Evolutionary conservation across 2,329 filamentous ascomycete genomes (phyloP), one percentile per base, ranked within the genome.

Genomic region (Colletotrichum lindemuthianum): DNA sequence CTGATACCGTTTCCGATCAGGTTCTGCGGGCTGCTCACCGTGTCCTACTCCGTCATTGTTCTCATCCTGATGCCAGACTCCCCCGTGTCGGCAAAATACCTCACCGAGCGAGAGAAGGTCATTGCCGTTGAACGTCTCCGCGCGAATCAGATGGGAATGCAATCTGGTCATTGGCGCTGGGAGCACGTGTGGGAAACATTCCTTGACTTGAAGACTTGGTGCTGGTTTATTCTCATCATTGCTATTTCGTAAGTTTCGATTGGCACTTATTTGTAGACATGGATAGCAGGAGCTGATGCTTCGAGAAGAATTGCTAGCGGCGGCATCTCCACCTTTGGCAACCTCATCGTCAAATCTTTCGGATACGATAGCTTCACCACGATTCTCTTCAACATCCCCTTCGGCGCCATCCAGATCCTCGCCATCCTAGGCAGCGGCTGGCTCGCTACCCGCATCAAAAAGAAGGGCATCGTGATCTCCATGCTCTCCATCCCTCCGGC

Each of bases 41-140:
- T 86, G 15, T 81, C 83, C 24, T 76, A 84, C 39, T 74, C 74
- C 0, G 52, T 78, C 0, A 70, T 83, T 11, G 82, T 90, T 6
- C 79, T 86, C 37, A 40, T 82, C 32, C 81, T 83, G 50, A 86
- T 90, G 79, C 88, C 88, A 0, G 88, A 90, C 69, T 87, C 85
- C 0, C 87, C 87, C 0, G 82, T 87, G 74, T 79, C 84, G 43
- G 81, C 86, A 1, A 83, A 81, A 24, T 88, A 87, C 60, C 76
- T 89, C 8, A 78, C 75, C 0, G 79, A 83, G 9, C 76, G 84
- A 24, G 86, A 89, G 53, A 87, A 84, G 66, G 71, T 86, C 3
- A 72, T 88, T 15, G 85, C 86, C 0, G 81, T 88, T n/a, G 85
- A 88, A 68, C 77, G 85, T 53, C 72, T 85, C 36, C 74, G 82